Percentiles rank a stretch among this genome's conserved stretches.
phyloP scores from a whole-genome alignment of 192 early-diverging fungal species.

The Gaertneriomyces sp. region DNA sequence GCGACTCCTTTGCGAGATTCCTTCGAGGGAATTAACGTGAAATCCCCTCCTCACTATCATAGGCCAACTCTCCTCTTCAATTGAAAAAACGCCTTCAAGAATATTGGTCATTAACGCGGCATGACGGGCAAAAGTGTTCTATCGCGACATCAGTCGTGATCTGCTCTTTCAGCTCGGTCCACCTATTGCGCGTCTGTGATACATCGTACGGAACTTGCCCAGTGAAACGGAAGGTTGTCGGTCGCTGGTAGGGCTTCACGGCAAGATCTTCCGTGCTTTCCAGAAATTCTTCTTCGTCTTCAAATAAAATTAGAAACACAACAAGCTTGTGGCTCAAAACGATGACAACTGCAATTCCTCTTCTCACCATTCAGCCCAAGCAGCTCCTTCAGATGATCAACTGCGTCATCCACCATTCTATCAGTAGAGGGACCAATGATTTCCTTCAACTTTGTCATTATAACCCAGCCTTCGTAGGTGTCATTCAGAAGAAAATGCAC shows the following conservation, averaged over 20 bases:
- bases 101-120: slow-evolving; percentile 12
- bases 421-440: background rate
- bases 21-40: slow-evolving; percentile 2
- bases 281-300: background rate
- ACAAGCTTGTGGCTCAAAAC: no score
- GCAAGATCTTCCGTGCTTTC: background rate
- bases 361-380: background rate
- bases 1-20: background rate
- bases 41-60: slow-evolving; percentile 12
- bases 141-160: slow-evolving; percentile 10
- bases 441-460: background rate
- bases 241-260: background rate
- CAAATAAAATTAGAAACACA: background rate
- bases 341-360: no score
- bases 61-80: slow-evolving; percentile 18
- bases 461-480: background rate
- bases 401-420: background rate
- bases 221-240: no score
- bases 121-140: slow-evolving; percentile 7
- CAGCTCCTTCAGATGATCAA: background rate
- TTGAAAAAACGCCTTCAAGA: slow-evolving; percentile 12
- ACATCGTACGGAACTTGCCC: no score
- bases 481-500: slow-evolving; percentile 14
- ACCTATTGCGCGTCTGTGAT: no score
- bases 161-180: slow-evolving; percentile 1